These are phyloP conservation scores for Solanum infundibuliforme DNA, from an alignment of 257 asterid genomes.

Conservation along the genomic window DNA sequence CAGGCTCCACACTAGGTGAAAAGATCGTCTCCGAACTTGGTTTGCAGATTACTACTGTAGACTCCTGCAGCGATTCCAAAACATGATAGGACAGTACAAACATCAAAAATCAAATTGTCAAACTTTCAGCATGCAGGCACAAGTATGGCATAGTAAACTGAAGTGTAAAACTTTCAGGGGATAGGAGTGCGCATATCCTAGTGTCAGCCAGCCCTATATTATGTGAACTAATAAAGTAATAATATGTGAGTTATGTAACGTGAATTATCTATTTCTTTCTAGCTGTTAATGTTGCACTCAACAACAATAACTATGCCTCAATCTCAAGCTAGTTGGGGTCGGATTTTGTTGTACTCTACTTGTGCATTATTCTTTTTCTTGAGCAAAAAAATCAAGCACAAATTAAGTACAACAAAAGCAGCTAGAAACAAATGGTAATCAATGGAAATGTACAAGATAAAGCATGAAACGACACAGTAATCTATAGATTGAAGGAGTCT, in stretches of 20 bases:
- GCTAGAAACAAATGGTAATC: background rate
- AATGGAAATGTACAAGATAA: background rate
- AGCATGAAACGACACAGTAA: background rate
- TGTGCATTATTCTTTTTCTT: background rate
- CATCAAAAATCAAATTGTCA: background rate
- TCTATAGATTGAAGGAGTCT: background rate
- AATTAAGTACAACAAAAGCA: background rate
- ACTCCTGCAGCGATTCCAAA: constrained; percentile 33
- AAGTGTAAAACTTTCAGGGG: background rate
- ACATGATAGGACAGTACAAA: constrained; percentile 1
- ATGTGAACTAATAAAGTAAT: background rate
- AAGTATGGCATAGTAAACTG: background rate
- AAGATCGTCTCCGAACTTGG: constrained; percentile 69
- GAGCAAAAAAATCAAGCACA: background rate
- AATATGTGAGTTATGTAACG: background rate
- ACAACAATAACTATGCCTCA: background rate
- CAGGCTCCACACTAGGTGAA: constrained; percentile 63
- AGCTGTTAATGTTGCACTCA: background rate
- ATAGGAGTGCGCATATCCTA: background rate
- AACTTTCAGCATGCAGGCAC: background rate
- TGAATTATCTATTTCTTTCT: background rate
- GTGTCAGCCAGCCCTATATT: background rate
- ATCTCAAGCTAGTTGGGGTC: background rate
- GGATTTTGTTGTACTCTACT: background rate
- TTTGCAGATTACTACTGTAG: constrained; percentile 31